Conservation (phyloP, 106 monocot genomes). For the Apostasia ramifera region DNA sequence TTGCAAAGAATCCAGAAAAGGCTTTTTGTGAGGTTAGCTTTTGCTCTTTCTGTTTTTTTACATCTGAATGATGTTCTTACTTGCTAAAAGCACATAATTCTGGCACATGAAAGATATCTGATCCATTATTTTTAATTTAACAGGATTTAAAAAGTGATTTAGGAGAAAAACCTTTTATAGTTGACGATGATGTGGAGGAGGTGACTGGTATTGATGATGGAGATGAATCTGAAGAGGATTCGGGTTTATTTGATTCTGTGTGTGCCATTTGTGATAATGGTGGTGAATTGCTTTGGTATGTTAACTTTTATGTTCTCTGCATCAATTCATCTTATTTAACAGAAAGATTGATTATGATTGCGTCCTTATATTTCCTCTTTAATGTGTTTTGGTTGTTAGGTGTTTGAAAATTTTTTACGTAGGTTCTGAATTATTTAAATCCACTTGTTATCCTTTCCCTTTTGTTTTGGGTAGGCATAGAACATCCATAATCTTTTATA, state of each 20-base stretch:
- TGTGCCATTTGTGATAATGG: constrained; percentile 10
- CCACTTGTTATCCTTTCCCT: too few relatives aligned
- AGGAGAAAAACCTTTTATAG: constrained; percentile 7
- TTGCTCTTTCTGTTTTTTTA: neutral
- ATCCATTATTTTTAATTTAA: neutral
- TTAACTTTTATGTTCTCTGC: neutral
- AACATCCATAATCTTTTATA: too few relatives aligned
- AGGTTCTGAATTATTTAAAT: too few relatives aligned
- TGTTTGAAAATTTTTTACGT: too few relatives aligned
- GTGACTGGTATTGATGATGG: constrained; percentile 7
- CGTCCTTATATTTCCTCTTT: too few relatives aligned
- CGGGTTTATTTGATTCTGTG: constrained; percentile 11
- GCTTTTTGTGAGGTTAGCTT: neutral
- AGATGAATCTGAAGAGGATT: constrained; percentile 11
- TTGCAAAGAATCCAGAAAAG: neutral
- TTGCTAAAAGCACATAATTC: neutral
- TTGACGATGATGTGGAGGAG: constrained; percentile 5
- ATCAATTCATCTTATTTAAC: neutral
- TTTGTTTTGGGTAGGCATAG: too few relatives aligned
- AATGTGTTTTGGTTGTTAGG: too few relatives aligned
- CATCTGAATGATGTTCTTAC: neutral
- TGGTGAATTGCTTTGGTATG: constrained; percentile 8
- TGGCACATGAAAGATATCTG: too few relatives aligned
- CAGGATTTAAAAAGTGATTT: constrained; percentile 3
- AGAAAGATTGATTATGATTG: too few relatives aligned